Evolutionary conservation across 352 stramenopile genomes (phyloP), one percentile per base, ranked within the genome.

Genomic region (Globisporangium spiculum): DNA sequence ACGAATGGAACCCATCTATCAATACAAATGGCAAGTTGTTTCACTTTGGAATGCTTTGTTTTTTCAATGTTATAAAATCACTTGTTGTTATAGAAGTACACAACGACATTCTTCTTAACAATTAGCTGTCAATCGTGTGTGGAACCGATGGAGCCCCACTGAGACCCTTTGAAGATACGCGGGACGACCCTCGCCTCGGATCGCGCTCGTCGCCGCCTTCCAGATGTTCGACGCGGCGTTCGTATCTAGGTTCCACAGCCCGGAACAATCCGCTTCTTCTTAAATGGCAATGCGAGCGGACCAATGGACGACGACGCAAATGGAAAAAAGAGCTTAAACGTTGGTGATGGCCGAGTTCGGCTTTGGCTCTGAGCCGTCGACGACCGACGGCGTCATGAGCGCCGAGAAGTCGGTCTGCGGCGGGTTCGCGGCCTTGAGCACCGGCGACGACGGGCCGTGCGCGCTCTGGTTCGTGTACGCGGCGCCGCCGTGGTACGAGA

Each of bases 401-500:
- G 61, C 48, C 4, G 59, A 53, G 27, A 81, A 81, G 57, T 81
- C 75, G 22, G 55, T 53, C 44, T 71, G 58, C 2, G 75, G 75
- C 48, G 75, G 75, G 56, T 81, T 75, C 3, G 75, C 73, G 22
- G 66, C 69, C 66, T 76, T 78, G 65, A 80, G 72, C 26, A 75
- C 72, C 24, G 72, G 66, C 60, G 64, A 77, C 34, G 68, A 65
- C 34, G 61, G 50, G 1, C 76, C 74, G 66, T 79, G 73, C 2
- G 73, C 62, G 54, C 68, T 84, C 71, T 81, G 78, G 60, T 86
- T 79, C 34, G 68, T 69, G 66, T 94, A 94, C 1, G 84, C 86
- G 20, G 76, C 73, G 10, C 84, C 86, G 20, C 84, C 86, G 69
- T 93, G 86, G 70, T 93, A 91, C 38, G 83, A 87, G 20, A 93